Base-by-base conservation (phyloP, 192 early-diverging fungal genomes). In the Backusella sp. region DNA sequence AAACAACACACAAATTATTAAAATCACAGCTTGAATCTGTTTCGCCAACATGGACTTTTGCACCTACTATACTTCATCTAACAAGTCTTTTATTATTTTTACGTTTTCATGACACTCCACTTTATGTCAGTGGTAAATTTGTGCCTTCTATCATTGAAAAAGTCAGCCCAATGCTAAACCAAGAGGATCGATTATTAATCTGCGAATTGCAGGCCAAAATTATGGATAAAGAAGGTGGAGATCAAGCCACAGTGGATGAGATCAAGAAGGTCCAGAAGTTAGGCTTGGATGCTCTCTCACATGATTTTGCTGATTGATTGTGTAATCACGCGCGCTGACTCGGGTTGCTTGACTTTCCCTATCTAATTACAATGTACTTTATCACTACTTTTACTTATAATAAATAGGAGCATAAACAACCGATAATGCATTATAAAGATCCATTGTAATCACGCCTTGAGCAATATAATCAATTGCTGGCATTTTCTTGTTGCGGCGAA, bases 71-170 rank as follows among this genome's bases (percentile, higher is more conserved):
- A 21, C 53, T 56, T 56, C 53, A 56, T 56, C 53, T 56, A 9
- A 56, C 53, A 56, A 56, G 53, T 21, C 53, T 56, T 9, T 56
- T 56, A 23, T 21, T 56, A n/a, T 56, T 56, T 8, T 21, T 56
- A 21, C 19, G 23, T 26, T 8, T 56, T 21, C 53, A 56, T 21
- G n/a, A 56, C 0, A 23, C n/a, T 7, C 53, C 53, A 23, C 53
- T 56, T 56, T 56, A 56, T 56, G 53, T 56, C 21, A 56, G 53
- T 21, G 53, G 53, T 26, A 56, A 56, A 56, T 56, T 56, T 56
- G 53, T 56, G 8, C 53, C 53, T 1, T n/a, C 53, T 0, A 56
- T 56, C n/a, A 56, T 56, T 9, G 53, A 56, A 23, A 4, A 56
- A 56, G 8, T 56, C 53, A 56, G 53, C 9, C 53, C 53, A 23